phyloP scores from a whole-genome alignment of 2,329 filamentous ascomycete genomes.

The Pseudocercospora crystallina region DNA sequence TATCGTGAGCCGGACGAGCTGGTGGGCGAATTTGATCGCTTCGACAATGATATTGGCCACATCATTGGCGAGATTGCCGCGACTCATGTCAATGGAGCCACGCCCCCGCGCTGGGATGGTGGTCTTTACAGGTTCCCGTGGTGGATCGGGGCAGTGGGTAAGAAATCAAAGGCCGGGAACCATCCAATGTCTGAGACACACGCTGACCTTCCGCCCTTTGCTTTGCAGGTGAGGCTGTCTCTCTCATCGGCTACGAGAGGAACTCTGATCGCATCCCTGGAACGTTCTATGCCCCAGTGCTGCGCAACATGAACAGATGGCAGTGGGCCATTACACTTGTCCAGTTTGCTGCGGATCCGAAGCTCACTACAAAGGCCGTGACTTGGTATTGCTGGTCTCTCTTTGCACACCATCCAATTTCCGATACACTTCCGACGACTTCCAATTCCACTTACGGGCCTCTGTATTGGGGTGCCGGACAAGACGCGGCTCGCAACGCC shows the following conservation, averaged over 20 bases:
- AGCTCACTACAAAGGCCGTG: constrained; percentile 31
- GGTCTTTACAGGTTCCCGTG: constrained; percentile 41
- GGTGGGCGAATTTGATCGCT: constrained; percentile 31
- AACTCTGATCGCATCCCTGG: constrained; percentile 61
- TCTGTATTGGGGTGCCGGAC: constrained; percentile 48
- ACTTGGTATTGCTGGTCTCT: constrained; percentile 40
- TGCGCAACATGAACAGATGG: constrained; percentile 33
- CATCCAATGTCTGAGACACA: too few relatives aligned
- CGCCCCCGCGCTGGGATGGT: constrained; percentile 26
- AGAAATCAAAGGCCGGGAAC: too few relatives aligned
- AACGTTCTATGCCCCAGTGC: constrained; percentile 40
- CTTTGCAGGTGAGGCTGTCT: constrained; percentile 67
- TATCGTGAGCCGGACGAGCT: constrained; percentile 34
- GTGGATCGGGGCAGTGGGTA: constrained; percentile 57
- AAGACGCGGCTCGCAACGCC: constrained; percentile 36
- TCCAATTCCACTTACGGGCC: constrained; percentile 33
- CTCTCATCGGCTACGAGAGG: constrained; percentile 63
- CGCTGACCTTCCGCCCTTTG: too few relatives aligned
- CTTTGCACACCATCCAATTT: constrained; percentile 46
- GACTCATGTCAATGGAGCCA: constrained; percentile 47
- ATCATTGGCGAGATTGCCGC: constrained; percentile 54
- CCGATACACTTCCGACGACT: constrained; percentile 45
- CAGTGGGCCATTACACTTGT: constrained; percentile 40
- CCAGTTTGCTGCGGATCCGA: constrained; percentile 42
- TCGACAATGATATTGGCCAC: constrained; percentile 50